These are phyloP conservation scores for Talaromyces funiculosus DNA, from an alignment of 2,329 filamentous ascomycete genomes.

Conservation along the genomic window DNA sequence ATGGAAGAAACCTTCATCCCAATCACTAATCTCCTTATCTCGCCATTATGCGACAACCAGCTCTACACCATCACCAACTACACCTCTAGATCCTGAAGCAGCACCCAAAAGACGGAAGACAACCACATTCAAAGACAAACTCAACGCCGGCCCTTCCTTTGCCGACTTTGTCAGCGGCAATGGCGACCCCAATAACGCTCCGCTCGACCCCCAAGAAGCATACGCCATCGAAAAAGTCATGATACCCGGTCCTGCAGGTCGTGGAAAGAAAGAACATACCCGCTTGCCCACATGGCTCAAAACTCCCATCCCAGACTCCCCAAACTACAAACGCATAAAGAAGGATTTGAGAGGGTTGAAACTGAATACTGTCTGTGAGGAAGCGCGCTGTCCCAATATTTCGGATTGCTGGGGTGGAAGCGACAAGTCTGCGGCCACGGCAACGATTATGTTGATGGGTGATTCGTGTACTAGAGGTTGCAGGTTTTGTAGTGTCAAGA, in stretches of 20 bases:
- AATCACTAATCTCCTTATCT: constrained; percentile 17
- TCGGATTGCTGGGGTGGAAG: constrained; percentile 95
- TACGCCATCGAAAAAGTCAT: constrained; percentile 58
- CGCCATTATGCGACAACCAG: constrained; percentile 34
- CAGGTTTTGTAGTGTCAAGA: constrained; percentile 96
- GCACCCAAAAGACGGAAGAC: constrained; percentile 51
- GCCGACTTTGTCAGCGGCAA: constrained; percentile 54
- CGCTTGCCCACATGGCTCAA: constrained; percentile 92
- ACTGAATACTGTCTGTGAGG: constrained; percentile 94
- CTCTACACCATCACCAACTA: constrained; percentile 21
- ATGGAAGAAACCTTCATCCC: constrained; percentile 14
- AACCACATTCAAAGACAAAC: constrained; percentile 56
- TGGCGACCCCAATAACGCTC: constrained; percentile 30
- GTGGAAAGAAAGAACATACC: constrained; percentile 57
- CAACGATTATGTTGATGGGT: constrained; percentile 99
- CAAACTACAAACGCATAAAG: constrained; percentile 92
- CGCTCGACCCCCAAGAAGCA: constrained; percentile 46
- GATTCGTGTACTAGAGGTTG: constrained; percentile 96
- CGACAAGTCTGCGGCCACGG: constrained; percentile 83
- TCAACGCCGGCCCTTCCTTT: constrained; percentile 61
- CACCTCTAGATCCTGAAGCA: constrained; percentile 27
- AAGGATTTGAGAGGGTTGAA: constrained; percentile 82
- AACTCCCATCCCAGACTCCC: constrained; percentile 81
- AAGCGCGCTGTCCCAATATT: constrained; percentile 95
- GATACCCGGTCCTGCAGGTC: constrained; percentile 53